Conservation (phyloP, 176 grass and related monocot species). For the Lolium multiflorum region DNA sequence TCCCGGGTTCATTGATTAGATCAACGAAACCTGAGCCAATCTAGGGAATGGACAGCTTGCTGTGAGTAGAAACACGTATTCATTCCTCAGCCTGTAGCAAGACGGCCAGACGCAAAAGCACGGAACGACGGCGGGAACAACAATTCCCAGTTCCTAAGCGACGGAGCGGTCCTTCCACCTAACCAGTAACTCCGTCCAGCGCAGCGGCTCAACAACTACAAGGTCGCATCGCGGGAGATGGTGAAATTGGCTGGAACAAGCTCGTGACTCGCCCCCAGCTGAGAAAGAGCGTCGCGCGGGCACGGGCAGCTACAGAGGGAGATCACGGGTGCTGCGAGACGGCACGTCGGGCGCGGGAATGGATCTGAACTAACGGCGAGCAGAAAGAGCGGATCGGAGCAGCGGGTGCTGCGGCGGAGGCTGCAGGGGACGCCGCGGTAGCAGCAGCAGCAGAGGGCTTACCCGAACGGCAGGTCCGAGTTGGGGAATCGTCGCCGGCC, state of each 20-base stretch:
- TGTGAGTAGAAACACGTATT: not conserved
- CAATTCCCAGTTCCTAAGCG: not conserved
- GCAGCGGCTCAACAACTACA: not conserved
- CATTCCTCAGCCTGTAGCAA: constrained; percentile 3
- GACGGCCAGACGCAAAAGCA: not conserved
- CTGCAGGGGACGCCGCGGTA: not conserved
- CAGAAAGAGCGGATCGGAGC: not conserved
- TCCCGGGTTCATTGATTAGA: too few relatives aligned
- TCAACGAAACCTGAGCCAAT: not conserved
- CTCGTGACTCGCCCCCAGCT: not conserved
- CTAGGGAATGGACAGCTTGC: not conserved
- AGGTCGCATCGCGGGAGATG: not conserved
- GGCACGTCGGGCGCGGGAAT: not conserved
- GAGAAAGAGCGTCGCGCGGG: not conserved
- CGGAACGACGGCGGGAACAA: not conserved
- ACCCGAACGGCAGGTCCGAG: not conserved
- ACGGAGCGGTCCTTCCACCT: not conserved
- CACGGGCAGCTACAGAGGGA: not conserved
- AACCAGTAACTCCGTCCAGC: not conserved
- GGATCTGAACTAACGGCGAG: constrained; percentile 31
- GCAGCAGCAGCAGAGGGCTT: not conserved
- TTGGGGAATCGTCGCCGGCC: not conserved
- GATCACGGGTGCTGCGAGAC: not conserved
- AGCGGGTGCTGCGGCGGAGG: not conserved
- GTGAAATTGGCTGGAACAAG: not conserved